phyloP scores from a whole-genome alignment of 1,284 basidiomycete species.

The Xanthoconium separans region DNA sequence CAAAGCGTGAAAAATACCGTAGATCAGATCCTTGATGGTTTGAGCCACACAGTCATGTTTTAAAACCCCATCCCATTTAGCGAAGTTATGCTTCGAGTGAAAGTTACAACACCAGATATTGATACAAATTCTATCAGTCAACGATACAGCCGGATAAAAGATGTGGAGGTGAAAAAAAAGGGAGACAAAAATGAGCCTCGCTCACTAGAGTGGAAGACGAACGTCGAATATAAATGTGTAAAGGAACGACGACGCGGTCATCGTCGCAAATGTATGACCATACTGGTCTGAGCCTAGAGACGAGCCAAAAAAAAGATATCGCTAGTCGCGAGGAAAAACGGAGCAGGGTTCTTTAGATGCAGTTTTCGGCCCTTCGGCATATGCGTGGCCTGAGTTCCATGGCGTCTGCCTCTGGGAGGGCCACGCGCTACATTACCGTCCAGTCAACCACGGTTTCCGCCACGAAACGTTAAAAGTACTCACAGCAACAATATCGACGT shows the following conservation, averaged over 20 bases:
- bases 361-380: slow-evolving; percentile 5
- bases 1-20: too few relatives aligned
- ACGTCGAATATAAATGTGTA: not conserved
- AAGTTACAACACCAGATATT: slow-evolving; percentile 6
- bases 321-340: not conserved
- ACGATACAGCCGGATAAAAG: slow-evolving; percentile 19
- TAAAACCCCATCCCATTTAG: not conserved
- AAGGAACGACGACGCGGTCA: not conserved
- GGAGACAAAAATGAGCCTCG: slow-evolving; percentile 1
- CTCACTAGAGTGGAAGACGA: slow-evolving; percentile 4
- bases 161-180: not conserved
- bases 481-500: slow-evolving; percentile 14
- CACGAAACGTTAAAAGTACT: not conserved
- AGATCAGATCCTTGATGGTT: too few relatives aligned
- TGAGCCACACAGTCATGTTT: too few relatives aligned
- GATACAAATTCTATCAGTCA: slow-evolving; percentile 30
- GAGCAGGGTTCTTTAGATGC: slow-evolving; percentile 8
- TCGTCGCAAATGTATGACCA: not conserved
- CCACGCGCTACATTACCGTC: slow-evolving; percentile 18
- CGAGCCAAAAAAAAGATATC: not conserved
- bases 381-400: slow-evolving; percentile 6
- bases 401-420: slow-evolving; percentile 11
- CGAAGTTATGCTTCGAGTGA: not conserved
- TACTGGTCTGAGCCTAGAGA: not conserved
- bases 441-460: slow-evolving; percentile 5